Conservation (phyloP, 768 basidiomycete species). For the Lentinus tigrinus region DNA sequence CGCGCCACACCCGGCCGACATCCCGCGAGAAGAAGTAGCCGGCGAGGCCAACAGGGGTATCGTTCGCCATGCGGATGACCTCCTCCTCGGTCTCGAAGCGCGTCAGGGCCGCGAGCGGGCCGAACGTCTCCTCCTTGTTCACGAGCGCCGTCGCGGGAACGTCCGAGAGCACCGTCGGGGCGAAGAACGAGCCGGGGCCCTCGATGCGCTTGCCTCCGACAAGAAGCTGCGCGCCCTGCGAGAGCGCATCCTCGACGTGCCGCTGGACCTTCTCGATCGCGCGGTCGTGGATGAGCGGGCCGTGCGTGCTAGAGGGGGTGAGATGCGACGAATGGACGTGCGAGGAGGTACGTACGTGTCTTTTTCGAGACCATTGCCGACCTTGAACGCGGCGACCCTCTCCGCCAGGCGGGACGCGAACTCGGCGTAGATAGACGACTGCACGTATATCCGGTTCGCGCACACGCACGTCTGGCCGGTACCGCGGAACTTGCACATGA, state of each 20-base stretch:
- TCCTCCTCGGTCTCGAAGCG: slow-evolving; percentile 95
- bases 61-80: slow-evolving; percentile 83
- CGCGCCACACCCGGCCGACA: slow-evolving; percentile 87
- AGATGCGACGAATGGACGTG: neutral
- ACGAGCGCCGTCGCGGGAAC: slow-evolving; percentile 69
- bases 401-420: slow-evolving; percentile 87
- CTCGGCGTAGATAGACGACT: slow-evolving; percentile 87
- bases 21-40: slow-evolving; percentile 93
- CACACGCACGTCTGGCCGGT: slow-evolving; percentile 86
- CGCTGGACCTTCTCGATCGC: slow-evolving; percentile 82
- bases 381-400: slow-evolving; percentile 77
- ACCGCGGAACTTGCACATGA: slow-evolving; percentile 76
- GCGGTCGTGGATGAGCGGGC: slow-evolving; percentile 86
- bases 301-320: slow-evolving; percentile 70
- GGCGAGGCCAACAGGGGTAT: slow-evolving; percentile 80
- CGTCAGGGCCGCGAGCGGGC: slow-evolving; percentile 82
- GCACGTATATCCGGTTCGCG: slow-evolving; percentile 91
- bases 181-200: slow-evolving; percentile 66
- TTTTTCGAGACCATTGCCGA: slow-evolving; percentile 84
- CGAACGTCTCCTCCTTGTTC: slow-evolving; percentile 90
- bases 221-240: slow-evolving; percentile 82
- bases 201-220: slow-evolving; percentile 79
- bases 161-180: slow-evolving; percentile 86
- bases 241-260: slow-evolving; percentile 87
- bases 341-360: slow-evolving; percentile 52